Evolutionary conservation across 306 rosid genomes (phyloP).

Genomic region (Fragaria vesca): DNA sequence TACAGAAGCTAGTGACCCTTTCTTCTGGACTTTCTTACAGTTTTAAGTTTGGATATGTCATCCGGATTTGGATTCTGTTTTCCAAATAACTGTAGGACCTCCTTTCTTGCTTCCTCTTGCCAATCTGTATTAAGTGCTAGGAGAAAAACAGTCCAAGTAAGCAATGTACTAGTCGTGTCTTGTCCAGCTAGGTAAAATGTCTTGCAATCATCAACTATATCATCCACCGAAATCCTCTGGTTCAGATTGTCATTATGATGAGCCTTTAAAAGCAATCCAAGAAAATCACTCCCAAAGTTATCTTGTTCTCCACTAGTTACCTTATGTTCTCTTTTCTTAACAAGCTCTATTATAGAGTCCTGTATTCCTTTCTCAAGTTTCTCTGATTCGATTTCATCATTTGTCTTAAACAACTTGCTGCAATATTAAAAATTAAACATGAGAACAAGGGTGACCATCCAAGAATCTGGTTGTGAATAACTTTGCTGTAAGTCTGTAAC

Average conservation of each 20-base stretch:
- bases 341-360: constrained; percentile 10
- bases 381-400: constrained; percentile 27
- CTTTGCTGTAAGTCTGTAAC: too few species aligned
- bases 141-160: constrained; percentile 25
- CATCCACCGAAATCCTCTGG: constrained; percentile 20
- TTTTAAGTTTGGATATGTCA: constrained; percentile 15
- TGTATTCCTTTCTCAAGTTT: constrained; percentile 27
- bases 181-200: constrained; percentile 29
- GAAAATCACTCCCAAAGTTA: constrained; percentile 32
- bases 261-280: constrained; percentile 27
- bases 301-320: constrained; percentile 15
- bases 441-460: too few species aligned
- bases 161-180: constrained; percentile 29
- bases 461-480: background rate
- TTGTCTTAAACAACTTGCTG: constrained; percentile 16
- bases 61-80: constrained; percentile 18
- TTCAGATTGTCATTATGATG: constrained; percentile 22
- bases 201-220: constrained; percentile 36
- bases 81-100: constrained; percentile 23
- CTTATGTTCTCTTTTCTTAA: constrained; percentile 22
- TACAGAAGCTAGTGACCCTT: background rate
- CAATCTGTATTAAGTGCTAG: constrained; percentile 9
- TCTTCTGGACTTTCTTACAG: background rate
- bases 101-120: constrained; percentile 22
- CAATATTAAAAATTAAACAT: background rate